Conservation (phyloP, 495 filamentous ascomycete genomes). For the Daldinia bambusicola region DNA sequence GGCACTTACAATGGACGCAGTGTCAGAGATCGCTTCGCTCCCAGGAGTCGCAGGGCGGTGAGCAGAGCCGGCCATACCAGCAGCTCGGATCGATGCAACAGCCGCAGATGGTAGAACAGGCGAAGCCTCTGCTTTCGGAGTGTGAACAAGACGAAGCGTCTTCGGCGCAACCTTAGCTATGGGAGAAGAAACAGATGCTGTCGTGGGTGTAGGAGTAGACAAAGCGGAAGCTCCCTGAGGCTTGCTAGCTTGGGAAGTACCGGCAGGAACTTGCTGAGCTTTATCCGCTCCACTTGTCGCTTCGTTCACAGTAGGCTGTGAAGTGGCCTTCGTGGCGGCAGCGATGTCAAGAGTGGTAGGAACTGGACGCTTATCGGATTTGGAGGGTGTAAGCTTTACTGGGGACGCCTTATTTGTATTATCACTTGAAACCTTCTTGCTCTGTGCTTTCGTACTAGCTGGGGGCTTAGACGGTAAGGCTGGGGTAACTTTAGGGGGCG, state of each 20-base stretch:
- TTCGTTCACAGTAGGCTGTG: constrained; percentile 45
- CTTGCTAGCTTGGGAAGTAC: constrained; percentile 36
- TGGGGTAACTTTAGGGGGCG: constrained; percentile 39
- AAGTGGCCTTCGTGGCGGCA: constrained; percentile 58
- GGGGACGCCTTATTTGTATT: constrained; percentile 19
- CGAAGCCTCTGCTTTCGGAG: constrained; percentile 74
- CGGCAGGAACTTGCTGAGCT: constrained; percentile 22
- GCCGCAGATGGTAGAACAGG: constrained; percentile 43
- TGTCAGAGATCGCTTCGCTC: constrained; percentile 81
- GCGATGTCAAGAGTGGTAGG: constrained; percentile 73
- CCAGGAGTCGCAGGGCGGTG: constrained; percentile 81
- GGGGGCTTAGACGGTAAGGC: constrained; percentile 38
- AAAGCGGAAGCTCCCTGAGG: constrained; percentile 55
- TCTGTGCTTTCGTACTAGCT: constrained; percentile 40
- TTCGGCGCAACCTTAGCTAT: constrained; percentile 57
- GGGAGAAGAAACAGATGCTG: constrained; percentile 59
- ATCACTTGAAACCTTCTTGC: constrained; percentile 43
- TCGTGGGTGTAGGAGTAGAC: constrained; percentile 63
- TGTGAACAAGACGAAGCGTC: constrained; percentile 76
- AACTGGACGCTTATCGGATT: constrained; percentile 62
- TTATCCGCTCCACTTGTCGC: constrained; percentile 46
- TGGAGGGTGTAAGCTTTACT: constrained; percentile 26
- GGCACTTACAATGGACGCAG: constrained; percentile 76
- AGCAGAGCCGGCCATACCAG: constrained; percentile 54
- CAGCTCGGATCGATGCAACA: constrained; percentile 50